These are phyloP conservation scores for Rhynchosporium graminicola DNA, from an alignment of 2,329 filamentous ascomycete genomes.

Conservation along the genomic window DNA sequence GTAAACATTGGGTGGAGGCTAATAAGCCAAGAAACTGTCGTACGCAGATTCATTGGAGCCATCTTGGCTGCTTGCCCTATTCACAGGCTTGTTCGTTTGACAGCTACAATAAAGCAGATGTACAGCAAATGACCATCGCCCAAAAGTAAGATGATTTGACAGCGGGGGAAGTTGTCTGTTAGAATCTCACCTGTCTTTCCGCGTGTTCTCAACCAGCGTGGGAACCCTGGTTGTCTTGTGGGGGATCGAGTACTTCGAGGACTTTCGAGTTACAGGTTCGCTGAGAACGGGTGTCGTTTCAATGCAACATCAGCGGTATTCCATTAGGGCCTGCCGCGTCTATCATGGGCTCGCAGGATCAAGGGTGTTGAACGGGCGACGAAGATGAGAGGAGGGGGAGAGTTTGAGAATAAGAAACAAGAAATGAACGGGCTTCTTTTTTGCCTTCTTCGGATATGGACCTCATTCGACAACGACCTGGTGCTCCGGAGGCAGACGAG, in stretches of 20 bases:
- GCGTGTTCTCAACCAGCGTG: constrained; percentile 21
- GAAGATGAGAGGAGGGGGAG: background rate
- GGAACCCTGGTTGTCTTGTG: constrained; percentile 15
- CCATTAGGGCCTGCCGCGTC: constrained; percentile 11
- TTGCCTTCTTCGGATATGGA: constrained; percentile 7
- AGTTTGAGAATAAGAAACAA: background rate
- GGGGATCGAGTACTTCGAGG: constrained; percentile 10
- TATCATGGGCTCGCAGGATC: constrained; percentile 3
- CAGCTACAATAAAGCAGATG: constrained; percentile 4
- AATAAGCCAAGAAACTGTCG: constrained; percentile 14
- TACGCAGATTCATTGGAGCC: constrained; percentile 1
- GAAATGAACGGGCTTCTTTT: constrained; percentile 1
- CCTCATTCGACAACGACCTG: constrained; percentile 16
- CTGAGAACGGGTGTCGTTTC: constrained; percentile 7
- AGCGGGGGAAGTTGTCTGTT: constrained; percentile 5
- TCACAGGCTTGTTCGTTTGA: constrained; percentile 9
- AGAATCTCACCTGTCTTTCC: constrained; percentile 20
- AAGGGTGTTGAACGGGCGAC: background rate
- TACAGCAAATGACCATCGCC: constrained; percentile 1
- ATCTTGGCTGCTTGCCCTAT: constrained; percentile 16
- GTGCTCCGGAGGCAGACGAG: constrained; percentile 12
- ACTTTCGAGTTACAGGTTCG: constrained; percentile 18
- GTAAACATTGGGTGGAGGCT: background rate
- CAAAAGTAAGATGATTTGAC: background rate
- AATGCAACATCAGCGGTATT: constrained; percentile 12